Evolutionary conservation across 1,284 basidiomycete genomes (phyloP).

Genomic region (Malassezia slooffiae): DNA sequence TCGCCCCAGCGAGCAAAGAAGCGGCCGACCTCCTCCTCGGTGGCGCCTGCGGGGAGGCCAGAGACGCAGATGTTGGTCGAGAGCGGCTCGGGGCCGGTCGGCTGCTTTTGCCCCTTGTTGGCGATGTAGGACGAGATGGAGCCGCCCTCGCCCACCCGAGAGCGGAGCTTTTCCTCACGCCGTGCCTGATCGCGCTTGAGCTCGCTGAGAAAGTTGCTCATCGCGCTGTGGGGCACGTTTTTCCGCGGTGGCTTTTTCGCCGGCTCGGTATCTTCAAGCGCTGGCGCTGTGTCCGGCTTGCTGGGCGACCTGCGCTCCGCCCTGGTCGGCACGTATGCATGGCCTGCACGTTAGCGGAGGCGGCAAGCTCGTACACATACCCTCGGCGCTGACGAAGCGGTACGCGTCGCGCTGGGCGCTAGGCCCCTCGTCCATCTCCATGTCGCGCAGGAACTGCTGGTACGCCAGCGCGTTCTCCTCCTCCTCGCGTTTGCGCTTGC

Average conservation of each 20-base stretch:
- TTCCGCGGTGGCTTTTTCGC: too few species aligned
- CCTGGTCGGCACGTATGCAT: background rate
- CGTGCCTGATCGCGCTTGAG: too few species aligned
- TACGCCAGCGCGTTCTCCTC: conserved; percentile 28
- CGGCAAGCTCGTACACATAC: conserved; percentile 5
- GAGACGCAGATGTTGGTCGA: conserved; percentile 83
- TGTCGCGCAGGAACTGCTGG: conserved; percentile 29
- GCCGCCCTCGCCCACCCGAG: too few species aligned
- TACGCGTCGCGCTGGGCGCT: conserved; percentile 1
- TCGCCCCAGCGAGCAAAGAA: conserved; percentile 62
- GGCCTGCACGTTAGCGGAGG: background rate
- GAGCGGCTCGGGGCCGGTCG: conserved; percentile 62
- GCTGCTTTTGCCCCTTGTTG: too few species aligned
- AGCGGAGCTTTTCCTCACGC: too few species aligned
- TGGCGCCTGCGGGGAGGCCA: conserved; percentile 71
- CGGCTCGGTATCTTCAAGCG: conserved; percentile 67
- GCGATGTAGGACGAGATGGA: too few species aligned
- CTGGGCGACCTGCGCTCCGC: background rate
- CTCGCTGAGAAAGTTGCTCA: too few species aligned
- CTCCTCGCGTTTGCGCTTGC: conserved; percentile 25
- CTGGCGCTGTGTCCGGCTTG: conserved; percentile 54
- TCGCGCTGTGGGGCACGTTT: too few species aligned
- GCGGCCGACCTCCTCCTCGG: conserved; percentile 67
- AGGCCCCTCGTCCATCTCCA: conserved; percentile 16
- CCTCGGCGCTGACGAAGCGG: conserved; percentile 26